These are phyloP conservation scores for Apophysomyces sp. DNA, from an alignment of 371 early-diverging fungal species.

Conservation along the genomic window DNA sequence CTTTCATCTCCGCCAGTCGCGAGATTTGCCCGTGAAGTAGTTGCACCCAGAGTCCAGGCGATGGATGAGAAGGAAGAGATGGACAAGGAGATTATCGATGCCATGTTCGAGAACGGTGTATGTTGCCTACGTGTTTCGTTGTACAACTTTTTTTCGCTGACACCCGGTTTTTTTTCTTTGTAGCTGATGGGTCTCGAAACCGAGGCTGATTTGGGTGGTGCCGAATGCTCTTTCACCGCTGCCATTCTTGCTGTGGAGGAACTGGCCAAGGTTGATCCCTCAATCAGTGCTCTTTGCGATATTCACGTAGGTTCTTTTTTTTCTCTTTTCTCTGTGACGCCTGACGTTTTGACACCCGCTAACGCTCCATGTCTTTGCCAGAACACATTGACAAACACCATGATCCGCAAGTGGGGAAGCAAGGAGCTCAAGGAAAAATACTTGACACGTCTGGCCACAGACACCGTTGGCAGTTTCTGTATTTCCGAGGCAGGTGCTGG, in stretches of 20 bases:
- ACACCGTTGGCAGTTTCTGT: constrained; percentile 92
- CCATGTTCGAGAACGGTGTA: constrained; percentile 89
- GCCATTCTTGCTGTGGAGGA: constrained; percentile 94
- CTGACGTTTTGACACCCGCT: neutral
- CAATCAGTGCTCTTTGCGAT: constrained; percentile 90
- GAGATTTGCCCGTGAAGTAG: constrained; percentile 81
- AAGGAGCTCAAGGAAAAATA: constrained; percentile 81
- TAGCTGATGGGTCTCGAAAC: constrained; percentile 97
- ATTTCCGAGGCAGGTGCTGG: constrained; percentile 94
- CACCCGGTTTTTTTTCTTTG: neutral
- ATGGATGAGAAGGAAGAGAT: constrained; percentile 95
- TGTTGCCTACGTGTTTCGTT: constrained; percentile 21
- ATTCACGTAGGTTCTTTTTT: constrained; percentile 69
- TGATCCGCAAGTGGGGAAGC: constrained; percentile 84
- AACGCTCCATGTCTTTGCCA: constrained; percentile 5
- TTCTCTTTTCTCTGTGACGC: neutral
- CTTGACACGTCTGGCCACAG: constrained; percentile 81
- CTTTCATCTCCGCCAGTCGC: constrained; percentile 55
- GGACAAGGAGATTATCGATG: constrained; percentile 80
- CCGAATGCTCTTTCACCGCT: constrained; percentile 87
- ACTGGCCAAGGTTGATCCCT: constrained; percentile 95
- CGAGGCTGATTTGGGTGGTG: constrained; percentile 76
- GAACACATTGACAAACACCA: constrained; percentile 94
- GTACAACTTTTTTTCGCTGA: constrained; percentile 6
- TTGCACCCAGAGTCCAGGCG: constrained; percentile 81